These are phyloP conservation scores for Zygnema circumcarinatum DNA, from an alignment of 139 green algal species.

Conservation along the genomic window DNA sequence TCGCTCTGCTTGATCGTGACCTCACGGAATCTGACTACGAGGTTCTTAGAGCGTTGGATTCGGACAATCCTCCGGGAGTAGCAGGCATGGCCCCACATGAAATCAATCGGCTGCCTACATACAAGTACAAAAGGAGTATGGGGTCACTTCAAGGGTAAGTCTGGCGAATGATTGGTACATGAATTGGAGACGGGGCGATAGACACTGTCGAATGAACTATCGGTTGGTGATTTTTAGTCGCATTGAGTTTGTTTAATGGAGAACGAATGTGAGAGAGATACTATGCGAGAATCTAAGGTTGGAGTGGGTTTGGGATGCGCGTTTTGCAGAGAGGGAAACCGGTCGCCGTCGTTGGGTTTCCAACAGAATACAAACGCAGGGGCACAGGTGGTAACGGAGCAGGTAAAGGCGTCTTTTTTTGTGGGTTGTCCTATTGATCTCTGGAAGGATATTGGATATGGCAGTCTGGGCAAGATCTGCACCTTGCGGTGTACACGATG, in stretches of 20 bases:
- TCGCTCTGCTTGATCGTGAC: not conserved
- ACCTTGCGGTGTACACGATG: too few relatives aligned
- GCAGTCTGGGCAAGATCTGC: too few relatives aligned
- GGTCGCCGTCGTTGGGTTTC: too few relatives aligned
- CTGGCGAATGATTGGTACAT: not conserved
- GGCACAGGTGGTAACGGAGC: too few relatives aligned
- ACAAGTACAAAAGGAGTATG: not conserved
- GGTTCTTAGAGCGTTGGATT: not conserved
- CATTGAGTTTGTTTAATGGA: not conserved
- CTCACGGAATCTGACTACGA: not conserved
- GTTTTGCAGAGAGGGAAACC: too few relatives aligned
- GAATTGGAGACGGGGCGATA: not conserved
- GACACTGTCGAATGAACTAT: not conserved
- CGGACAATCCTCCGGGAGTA: not conserved
- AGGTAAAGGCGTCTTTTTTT: too few relatives aligned
- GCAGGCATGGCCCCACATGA: not conserved
- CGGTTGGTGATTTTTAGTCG: not conserved
- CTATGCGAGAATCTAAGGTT: too few relatives aligned
- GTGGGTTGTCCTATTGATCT: too few relatives aligned
- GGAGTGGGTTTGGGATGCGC: too few relatives aligned
- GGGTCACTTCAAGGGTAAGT: too few relatives aligned
- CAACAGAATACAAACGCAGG: too few relatives aligned
- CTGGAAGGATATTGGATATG: too few relatives aligned
- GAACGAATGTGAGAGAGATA: not conserved
- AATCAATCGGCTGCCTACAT: not conserved